Percentiles rank a stretch among this genome's conserved stretches.
Evolutionary conservation across 768 basidiomycete species (phyloP).

Genomic region (Leucocoprinus birnbaumii): DNA sequence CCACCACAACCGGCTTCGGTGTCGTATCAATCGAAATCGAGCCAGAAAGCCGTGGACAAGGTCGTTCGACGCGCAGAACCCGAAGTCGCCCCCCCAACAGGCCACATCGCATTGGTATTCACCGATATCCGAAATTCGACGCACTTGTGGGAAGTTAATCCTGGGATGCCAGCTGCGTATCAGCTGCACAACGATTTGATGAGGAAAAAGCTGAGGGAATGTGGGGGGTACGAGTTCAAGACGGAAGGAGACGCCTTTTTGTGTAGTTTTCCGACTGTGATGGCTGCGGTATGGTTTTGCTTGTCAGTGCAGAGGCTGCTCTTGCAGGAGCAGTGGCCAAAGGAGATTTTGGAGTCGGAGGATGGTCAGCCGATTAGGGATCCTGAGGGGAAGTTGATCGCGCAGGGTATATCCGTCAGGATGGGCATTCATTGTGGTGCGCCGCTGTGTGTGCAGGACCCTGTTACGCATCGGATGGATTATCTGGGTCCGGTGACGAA

Average conservation of each 20-base stretch:
- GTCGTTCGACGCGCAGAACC: conserved; percentile 61
- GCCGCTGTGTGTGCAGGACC: conserved; percentile 89
- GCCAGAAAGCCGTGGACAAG: conserved; percentile 55
- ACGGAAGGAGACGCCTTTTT: conserved; percentile 99
- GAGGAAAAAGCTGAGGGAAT: conserved; percentile 80
- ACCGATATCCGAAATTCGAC: conserved; percentile 98
- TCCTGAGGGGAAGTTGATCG: conserved; percentile 60
- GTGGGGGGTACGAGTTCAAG: conserved; percentile 98
- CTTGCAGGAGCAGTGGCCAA: conserved; percentile 82
- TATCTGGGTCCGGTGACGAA: conserved; percentile 98
- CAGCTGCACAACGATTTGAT: conserved; percentile 85
- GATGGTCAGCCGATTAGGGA: conserved; percentile 85
- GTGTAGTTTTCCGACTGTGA: conserved; percentile 91
- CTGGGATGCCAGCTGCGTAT: conserved; percentile 94
- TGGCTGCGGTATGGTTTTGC: conserved; percentile 88
- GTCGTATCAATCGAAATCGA: conserved; percentile 26
- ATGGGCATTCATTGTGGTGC: conserved; percentile 97
- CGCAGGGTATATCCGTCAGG: conserved; percentile 87
- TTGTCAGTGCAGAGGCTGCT: conserved; percentile 83
- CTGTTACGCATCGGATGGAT: conserved; percentile 93
- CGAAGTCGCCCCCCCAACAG: conserved; percentile 82
- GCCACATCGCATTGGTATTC: conserved; percentile 91
- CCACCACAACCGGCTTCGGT: conserved; percentile 10
- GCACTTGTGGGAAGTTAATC: conserved; percentile 92
- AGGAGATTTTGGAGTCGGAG: conserved; percentile 89